These are phyloP conservation scores for Scutellaria barbata DNA, from an alignment of 257 asterid genomes.

Conservation along the genomic window DNA sequence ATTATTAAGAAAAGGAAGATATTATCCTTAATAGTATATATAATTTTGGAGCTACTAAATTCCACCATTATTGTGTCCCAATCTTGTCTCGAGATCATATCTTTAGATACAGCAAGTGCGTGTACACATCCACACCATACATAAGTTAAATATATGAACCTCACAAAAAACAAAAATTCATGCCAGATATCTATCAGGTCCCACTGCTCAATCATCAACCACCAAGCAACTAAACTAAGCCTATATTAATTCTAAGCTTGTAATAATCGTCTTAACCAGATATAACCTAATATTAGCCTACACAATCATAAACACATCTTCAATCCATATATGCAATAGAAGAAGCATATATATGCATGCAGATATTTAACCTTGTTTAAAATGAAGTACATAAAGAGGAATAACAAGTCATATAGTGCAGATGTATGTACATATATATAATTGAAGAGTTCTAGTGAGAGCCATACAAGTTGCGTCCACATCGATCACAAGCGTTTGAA, in stretches of 20 bases:
- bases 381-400: no score
- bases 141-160: not conserved
- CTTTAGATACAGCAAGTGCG: conserved; percentile 14
- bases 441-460: conserved; percentile 34
- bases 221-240: no score
- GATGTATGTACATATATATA: not conserved
- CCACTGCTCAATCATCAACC: not conserved
- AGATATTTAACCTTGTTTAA: no score
- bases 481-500: conserved; percentile 69
- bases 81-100: conserved; percentile 23
- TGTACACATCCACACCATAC: conserved; percentile 36
- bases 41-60: conserved; percentile 30
- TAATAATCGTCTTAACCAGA: not conserved
- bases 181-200: conserved; percentile 7
- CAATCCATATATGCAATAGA: no score
- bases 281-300: not conserved
- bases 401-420: no score
- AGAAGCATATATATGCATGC: no score
- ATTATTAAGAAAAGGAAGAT: conserved; percentile 18
- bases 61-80: conserved; percentile 38
- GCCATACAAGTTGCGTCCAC: conserved; percentile 68
- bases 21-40: not conserved
- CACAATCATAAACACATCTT: not conserved
- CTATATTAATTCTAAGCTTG: no score
- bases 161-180: conserved; percentile 9